These are phyloP conservation scores for Dicorynia guianensis DNA, from an alignment of 306 rosid species.

Conservation along the genomic window DNA sequence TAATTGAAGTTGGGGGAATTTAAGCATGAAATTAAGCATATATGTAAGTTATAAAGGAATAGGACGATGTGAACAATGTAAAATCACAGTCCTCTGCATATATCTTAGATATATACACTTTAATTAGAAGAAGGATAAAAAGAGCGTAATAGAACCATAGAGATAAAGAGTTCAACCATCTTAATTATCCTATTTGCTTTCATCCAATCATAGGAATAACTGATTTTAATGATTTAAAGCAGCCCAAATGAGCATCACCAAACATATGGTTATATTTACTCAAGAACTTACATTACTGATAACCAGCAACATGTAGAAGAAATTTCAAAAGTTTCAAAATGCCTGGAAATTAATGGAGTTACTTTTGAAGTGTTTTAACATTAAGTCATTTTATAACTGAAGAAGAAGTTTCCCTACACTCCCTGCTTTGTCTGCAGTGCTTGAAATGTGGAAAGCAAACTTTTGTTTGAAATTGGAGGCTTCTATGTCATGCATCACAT, in stretches of 20 bases:
- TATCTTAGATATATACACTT: not conserved
- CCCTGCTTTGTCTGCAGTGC: constrained; percentile 1
- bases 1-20: constrained; percentile 18
- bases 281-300: not conserved
- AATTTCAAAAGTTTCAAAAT: not conserved
- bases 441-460: constrained; percentile 18
- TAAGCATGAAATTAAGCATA: constrained; percentile 19
- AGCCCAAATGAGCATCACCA: not conserved
- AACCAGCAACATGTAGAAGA: not conserved
- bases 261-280: not conserved
- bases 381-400: constrained; percentile 12
- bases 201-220: constrained; percentile 19
- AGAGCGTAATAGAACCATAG: not conserved
- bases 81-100: not conserved
- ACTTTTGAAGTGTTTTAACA: not conserved
- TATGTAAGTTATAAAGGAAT: not conserved
- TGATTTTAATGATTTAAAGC: constrained; percentile 16
- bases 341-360: constrained; percentile 16
- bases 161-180: constrained; percentile 24
- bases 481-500: constrained; percentile 13
- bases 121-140: not conserved
- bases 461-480: not conserved
- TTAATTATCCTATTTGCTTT: constrained; percentile 3
- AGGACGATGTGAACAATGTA: not conserved
- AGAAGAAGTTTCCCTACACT: not conserved